These are phyloP conservation scores for Macrophomina pseudophaseolina DNA, from an alignment of 2,329 filamentous ascomycete genomes.

Conservation along the genomic window DNA sequence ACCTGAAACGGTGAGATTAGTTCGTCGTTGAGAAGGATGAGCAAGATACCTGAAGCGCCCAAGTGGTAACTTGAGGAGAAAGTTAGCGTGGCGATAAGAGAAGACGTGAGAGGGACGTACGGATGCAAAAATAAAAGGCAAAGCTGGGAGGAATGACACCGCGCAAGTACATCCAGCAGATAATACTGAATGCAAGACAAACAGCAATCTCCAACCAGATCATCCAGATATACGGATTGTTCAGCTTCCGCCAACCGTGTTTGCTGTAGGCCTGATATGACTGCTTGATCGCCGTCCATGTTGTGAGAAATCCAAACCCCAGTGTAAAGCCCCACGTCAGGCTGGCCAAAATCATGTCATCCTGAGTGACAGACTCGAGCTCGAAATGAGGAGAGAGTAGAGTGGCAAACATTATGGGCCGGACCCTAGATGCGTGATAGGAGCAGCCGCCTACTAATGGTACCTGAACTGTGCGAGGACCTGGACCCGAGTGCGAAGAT, in stretches of 20 bases:
- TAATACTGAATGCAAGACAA: neutral
- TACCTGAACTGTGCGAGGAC: neutral
- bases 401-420: neutral
- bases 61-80: neutral
- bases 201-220: conserved; percentile 4
- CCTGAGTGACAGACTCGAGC: neutral
- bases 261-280: conserved; percentile 36
- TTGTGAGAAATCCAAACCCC: conserved; percentile 49
- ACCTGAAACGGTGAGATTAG: neutral
- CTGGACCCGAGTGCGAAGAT: neutral
- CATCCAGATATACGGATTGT: conserved; percentile 3
- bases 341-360: conserved; percentile 4
- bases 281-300: conserved; percentile 43
- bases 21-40: neutral
- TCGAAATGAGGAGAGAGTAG: neutral
- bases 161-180: neutral
- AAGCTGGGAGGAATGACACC: conserved; percentile 1
- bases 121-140: conserved; percentile 24
- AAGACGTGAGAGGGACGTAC: neutral
- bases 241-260: neutral
- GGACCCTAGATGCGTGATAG: neutral
- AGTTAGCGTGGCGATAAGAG: neutral
- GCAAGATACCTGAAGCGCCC: conserved; percentile 16
- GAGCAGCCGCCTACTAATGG: neutral
- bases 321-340: conserved; percentile 44